Conservation (phyloP, 352 stramenopile species). For the Plasmopara viticola region DNA sequence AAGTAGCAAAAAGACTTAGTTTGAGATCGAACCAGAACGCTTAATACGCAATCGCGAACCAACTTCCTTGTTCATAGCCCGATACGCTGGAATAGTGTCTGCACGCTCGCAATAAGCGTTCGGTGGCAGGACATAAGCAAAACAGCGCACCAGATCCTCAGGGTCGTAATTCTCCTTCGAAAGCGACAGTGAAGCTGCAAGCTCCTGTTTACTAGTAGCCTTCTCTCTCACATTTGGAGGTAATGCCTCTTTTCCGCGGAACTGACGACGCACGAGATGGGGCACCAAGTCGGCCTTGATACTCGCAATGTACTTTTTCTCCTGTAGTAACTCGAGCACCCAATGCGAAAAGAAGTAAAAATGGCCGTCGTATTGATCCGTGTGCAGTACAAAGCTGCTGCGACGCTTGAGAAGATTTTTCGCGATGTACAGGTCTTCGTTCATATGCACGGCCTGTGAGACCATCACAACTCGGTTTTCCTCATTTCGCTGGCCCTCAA, state of each 20-base stretch:
- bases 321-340: slow-evolving; percentile 66
- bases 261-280: slow-evolving; percentile 71
- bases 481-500: slow-evolving; percentile 33
- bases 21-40: slow-evolving; percentile 46
- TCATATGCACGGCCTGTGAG: slow-evolving; percentile 71
- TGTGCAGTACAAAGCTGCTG: slow-evolving; percentile 66
- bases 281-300: slow-evolving; percentile 80
- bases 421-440: slow-evolving; percentile 72
- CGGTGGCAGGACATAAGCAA: slow-evolving; percentile 59
- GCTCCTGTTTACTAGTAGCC: slow-evolving; percentile 45
- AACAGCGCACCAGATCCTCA: slow-evolving; percentile 68
- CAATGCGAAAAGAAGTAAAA: slow-evolving; percentile 85
- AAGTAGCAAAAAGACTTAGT: slow-evolving; percentile 22
- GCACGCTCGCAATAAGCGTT: slow-evolving; percentile 79
- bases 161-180: slow-evolving; percentile 42
- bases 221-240: slow-evolving; percentile 52
- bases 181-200: slow-evolving; percentile 58
- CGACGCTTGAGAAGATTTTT: slow-evolving; percentile 72
- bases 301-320: slow-evolving; percentile 82
- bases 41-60: slow-evolving; percentile 60
- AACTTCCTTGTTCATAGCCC: slow-evolving; percentile 68
- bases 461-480: slow-evolving; percentile 67
- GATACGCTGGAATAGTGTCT: slow-evolving; percentile 67
- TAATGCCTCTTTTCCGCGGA: slow-evolving; percentile 52
- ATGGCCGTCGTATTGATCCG: slow-evolving; percentile 76